Percentiles rank a stretch among this genome's conserved stretches.
Conservation (phyloP, 75 land plant species). For the Cryptomeria japonica region DNA sequence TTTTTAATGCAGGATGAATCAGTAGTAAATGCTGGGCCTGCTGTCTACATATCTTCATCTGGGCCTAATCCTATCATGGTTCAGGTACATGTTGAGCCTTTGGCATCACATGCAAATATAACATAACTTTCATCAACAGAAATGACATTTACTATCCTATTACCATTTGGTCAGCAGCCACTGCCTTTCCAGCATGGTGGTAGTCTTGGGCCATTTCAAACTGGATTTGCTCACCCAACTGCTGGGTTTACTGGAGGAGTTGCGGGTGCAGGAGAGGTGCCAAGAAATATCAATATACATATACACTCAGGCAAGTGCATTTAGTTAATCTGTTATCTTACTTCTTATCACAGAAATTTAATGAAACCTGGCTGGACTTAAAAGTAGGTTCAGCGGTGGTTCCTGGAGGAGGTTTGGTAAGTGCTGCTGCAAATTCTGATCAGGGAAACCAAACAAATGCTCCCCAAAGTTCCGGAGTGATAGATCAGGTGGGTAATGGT, state of each 20-base stretch:
- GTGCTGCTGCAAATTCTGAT: conserved; percentile 10
- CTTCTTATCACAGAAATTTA: not conserved
- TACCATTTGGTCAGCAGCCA: conserved; percentile 45
- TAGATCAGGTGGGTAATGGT: conserved; percentile 14
- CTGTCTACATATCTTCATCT: conserved; percentile 79
- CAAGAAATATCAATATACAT: conserved; percentile 63
- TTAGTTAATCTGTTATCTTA: not conserved
- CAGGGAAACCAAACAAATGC: conserved; percentile 26
- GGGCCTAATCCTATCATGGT: conserved; percentile 99
- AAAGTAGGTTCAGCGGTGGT: not conserved
- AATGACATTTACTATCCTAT: not conserved
- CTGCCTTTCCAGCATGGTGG: conserved; percentile 64
- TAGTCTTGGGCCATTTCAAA: conserved; percentile 41
- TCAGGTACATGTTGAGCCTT: conserved; percentile 57
- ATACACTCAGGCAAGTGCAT: conserved; percentile 34
- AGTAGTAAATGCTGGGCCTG: conserved; percentile 90
- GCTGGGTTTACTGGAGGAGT: conserved; percentile 34
- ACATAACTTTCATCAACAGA: not conserved
- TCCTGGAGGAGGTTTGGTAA: conserved; percentile 9
- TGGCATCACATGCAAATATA: not conserved
- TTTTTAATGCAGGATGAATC: conserved; percentile 68
- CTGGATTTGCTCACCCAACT: conserved; percentile 36
- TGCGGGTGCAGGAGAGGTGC: conserved; percentile 47
- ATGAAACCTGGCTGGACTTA: not conserved
- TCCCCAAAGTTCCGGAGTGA: conserved; percentile 23